Conservation (phyloP, 2,329 filamentous ascomycete genomes). For the Teratosphaeriaceae sp. region DNA sequence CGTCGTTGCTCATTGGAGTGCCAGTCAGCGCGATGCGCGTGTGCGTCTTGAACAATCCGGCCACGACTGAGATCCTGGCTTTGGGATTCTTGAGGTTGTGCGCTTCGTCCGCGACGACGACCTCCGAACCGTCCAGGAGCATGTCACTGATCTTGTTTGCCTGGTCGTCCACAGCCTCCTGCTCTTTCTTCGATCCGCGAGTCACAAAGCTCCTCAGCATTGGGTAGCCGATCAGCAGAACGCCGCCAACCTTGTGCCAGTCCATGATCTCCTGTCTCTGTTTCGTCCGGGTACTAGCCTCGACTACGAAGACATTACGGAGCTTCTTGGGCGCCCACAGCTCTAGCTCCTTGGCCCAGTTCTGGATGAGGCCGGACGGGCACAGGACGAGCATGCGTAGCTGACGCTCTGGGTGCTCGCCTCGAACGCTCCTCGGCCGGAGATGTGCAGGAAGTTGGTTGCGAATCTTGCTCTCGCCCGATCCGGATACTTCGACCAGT, state of each 20-base stretch:
- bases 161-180: conserved; percentile 30
- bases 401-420: conserved; percentile 36
- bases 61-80: conserved; percentile 47
- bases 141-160: conserved; percentile 40
- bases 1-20: conserved; percentile 77
- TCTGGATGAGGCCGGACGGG: conserved; percentile 66
- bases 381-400: conserved; percentile 67
- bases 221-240: conserved; percentile 70
- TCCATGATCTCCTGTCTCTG: conserved; percentile 43
- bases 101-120: conserved; percentile 81
- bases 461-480: conserved; percentile 48
- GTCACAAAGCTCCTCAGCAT: conserved; percentile 51
- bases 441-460: conserved; percentile 64
- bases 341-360: conserved; percentile 74
- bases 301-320: conserved; percentile 52
- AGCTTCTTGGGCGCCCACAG: conserved; percentile 56
- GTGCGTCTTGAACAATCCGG: conserved; percentile 56
- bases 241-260: conserved; percentile 62
- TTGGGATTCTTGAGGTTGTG: conserved; percentile 66
- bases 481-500: conserved; percentile 59
- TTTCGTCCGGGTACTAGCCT: conserved; percentile 29
- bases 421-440: conserved; percentile 18
- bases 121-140: conserved; percentile 56
- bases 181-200: conserved; percentile 41
- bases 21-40: conserved; percentile 79